Evolutionary conservation across 441 rosid genomes (phyloP).

Genomic region (Gossypium lobatum): DNA sequence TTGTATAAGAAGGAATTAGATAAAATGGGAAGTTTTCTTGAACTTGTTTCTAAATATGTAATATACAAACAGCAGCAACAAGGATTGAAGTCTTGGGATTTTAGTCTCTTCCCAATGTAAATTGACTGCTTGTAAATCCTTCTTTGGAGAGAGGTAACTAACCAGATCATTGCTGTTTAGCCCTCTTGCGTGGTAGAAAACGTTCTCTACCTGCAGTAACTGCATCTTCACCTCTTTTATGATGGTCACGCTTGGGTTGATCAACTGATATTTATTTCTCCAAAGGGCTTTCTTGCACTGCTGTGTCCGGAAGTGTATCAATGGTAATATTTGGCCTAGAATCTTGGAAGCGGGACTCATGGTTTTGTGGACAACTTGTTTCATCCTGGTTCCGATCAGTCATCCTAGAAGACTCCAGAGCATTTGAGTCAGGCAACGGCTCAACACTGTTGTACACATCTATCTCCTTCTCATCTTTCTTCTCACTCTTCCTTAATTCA

Average conservation of each 20-base stretch:
- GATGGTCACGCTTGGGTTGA: conserved; percentile 42
- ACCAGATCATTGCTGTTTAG: conserved; percentile 30
- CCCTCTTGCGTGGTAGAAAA: conserved; percentile 67
- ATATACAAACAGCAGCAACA: neutral
- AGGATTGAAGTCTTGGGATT: neutral
- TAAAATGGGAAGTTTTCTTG: neutral
- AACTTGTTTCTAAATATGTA: neutral
- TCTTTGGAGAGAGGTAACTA: neutral
- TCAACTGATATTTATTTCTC: conserved; percentile 27
- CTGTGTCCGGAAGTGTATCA: neutral
- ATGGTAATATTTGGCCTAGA: conserved; percentile 14
- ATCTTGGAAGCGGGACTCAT: conserved; percentile 25
- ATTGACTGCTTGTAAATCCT: neutral
- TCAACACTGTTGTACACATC: conserved; percentile 20
- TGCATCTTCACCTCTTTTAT: conserved; percentile 55
- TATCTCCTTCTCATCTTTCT: conserved; percentile 22
- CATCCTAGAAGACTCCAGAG: conserved; percentile 19
- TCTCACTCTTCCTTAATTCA: conserved; percentile 33
- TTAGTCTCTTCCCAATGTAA: neutral
- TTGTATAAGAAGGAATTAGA: neutral
- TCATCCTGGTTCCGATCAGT: conserved; percentile 22
- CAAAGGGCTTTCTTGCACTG: conserved; percentile 25
- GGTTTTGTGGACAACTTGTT: conserved; percentile 20
- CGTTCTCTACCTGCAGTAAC: conserved; percentile 74
- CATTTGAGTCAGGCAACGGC: conserved; percentile 18